These are phyloP conservation scores for Corinectria fuckeliana DNA, from an alignment of 2,329 filamentous ascomycete species.

Conservation along the genomic window DNA sequence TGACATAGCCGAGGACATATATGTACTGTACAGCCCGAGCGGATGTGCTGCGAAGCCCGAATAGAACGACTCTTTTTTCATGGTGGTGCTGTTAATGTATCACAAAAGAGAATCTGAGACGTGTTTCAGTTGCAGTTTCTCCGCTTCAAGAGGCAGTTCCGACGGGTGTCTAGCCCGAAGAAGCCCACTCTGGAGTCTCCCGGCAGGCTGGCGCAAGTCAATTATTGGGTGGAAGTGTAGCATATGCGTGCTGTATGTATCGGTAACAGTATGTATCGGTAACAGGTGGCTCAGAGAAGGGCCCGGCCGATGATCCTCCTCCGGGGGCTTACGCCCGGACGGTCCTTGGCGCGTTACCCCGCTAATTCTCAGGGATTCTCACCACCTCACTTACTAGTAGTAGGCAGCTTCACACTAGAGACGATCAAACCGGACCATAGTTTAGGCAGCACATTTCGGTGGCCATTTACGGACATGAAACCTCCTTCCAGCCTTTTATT, in stretches of 20 bases:
- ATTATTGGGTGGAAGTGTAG: background rate
- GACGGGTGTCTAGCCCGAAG: background rate
- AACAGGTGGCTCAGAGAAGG: background rate
- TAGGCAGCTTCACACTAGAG: background rate
- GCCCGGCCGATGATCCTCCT: background rate
- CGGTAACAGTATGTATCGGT: background rate
- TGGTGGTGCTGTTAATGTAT: constrained; percentile 2
- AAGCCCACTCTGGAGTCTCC: background rate
- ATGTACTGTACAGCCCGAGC: too few species aligned
- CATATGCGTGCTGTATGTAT: too few species aligned
- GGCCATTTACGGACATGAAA: background rate
- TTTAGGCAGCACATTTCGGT: background rate
- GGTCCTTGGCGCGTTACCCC: background rate
- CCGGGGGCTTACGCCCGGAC: background rate
- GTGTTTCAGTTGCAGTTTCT: constrained; percentile 15
- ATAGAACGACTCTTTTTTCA: background rate
- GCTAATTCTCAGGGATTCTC: background rate
- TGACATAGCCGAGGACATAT: too few species aligned
- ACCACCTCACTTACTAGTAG: background rate
- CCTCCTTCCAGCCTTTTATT: background rate
- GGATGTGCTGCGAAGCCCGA: too few species aligned
- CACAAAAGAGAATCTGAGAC: constrained; percentile 17
- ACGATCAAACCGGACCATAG: background rate
- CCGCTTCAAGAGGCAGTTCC: background rate
- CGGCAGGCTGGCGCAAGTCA: background rate